phyloP scores from a whole-genome alignment of 1,284 basidiomycete species.

The Trichosporon coremiiforme region DNA sequence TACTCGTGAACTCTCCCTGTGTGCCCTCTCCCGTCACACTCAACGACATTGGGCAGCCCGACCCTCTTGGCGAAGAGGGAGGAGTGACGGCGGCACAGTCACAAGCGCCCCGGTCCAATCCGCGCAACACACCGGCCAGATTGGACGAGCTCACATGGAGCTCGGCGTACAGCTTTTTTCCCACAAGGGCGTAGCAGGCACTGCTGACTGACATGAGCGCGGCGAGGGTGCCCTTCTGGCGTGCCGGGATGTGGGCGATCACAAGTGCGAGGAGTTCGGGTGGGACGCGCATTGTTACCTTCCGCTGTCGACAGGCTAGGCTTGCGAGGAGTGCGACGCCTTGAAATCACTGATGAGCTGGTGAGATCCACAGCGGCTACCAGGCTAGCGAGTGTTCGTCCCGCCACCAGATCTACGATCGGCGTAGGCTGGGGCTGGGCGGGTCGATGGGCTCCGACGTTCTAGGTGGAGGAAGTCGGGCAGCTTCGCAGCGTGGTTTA shows the following conservation, averaged over 20 bases:
- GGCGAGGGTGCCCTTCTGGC: slow-evolving; percentile 22
- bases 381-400: no score
- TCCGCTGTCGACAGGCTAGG: no score
- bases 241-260: neutral
- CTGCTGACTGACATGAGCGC: slow-evolving; percentile 20
- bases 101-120: neutral
- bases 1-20: neutral
- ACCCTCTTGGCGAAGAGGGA: neutral
- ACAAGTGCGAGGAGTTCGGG: slow-evolving; percentile 23
- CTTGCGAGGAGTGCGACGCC: no score
- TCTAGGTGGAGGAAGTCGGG: no score
- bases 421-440: no score
- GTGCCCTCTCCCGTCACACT: neutral
- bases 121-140: slow-evolving; percentile 16
- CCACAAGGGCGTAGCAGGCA: slow-evolving; percentile 23
- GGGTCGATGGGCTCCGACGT: no score
- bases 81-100: neutral
- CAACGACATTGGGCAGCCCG: no score
- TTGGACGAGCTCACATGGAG: slow-evolving; percentile 22
- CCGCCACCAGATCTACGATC: no score
- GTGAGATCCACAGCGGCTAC: no score
- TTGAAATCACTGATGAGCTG: no score
- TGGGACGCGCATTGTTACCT: slow-evolving; percentile 15
- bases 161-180: slow-evolving; percentile 24
- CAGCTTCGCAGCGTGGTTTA: no score